phyloP scores from a whole-genome alignment of 306 rosid genomes.

The Castanea crenata region DNA sequence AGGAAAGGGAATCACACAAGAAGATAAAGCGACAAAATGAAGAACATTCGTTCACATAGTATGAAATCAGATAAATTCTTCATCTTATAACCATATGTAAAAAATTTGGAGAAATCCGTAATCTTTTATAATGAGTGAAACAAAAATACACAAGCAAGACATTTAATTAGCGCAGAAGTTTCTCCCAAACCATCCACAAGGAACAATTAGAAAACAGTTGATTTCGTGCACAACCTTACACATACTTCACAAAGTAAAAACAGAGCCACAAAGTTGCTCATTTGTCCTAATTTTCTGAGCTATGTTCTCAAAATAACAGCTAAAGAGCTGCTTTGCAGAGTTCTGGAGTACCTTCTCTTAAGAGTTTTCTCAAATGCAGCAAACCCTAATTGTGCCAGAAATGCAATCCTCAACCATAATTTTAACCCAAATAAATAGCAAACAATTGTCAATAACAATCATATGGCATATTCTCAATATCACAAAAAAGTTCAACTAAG shows the following conservation, averaged over 20 bases:
- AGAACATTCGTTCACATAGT: neutral
- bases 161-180: neutral
- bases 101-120: neutral
- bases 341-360: neutral
- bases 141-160: neutral
- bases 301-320: neutral
- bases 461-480: conserved; percentile 1
- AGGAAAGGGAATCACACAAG: neutral
- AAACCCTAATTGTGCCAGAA: conserved; percentile 4
- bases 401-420: conserved; percentile 19
- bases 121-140: neutral
- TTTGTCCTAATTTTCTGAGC: neutral
- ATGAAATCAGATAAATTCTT: neutral
- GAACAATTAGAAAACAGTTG: neutral
- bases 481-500: conserved; percentile 11
- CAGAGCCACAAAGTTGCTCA: neutral
- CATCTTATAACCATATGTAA: no score
- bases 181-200: neutral
- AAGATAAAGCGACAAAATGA: neutral
- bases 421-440: conserved; percentile 10
- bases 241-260: neutral
- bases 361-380: neutral
- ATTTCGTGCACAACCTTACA: neutral
- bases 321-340: neutral
- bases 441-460: conserved; percentile 17